A percentile compares a stretch with the other conserved stretches of the same genome.
Evolutionary conservation across 2,329 filamentous ascomycete species (phyloP).

Genomic region (Diaporthe batatas): DNA sequence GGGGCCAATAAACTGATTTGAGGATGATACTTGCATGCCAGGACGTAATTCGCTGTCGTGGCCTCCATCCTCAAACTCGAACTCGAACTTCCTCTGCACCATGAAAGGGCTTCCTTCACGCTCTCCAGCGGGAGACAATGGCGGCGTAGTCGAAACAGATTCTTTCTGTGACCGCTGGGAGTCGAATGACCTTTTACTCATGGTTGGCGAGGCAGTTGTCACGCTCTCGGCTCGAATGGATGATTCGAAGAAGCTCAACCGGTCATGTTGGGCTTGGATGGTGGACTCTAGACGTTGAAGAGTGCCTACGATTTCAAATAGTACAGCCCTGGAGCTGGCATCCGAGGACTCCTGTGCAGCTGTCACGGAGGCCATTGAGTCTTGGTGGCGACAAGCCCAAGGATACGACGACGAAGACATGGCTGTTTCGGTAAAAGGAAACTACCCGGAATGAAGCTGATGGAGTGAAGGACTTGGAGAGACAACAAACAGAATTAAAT

Average conservation of each 20-base stretch:
- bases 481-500: slow-evolving; percentile 15
- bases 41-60: neutral
- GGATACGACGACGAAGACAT: slow-evolving; percentile 5
- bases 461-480: slow-evolving; percentile 9
- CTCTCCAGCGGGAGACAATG: neutral
- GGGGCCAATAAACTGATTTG: neutral
- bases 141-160: slow-evolving; percentile 3
- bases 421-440: neutral
- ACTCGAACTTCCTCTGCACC: slow-evolving; percentile 15
- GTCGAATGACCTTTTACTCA: neutral
- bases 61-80: slow-evolving; percentile 7
- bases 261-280: slow-evolving; percentile 15
- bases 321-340: slow-evolving; percentile 9
- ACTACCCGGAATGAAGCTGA: neutral
- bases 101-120: slow-evolving; percentile 12
- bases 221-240: slow-evolving; percentile 16
- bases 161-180: slow-evolving; percentile 10
- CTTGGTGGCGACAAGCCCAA: neutral
- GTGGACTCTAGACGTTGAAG: slow-evolving; percentile 18
- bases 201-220: slow-evolving; percentile 12
- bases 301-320: slow-evolving; percentile 14
- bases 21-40: slow-evolving; percentile 7
- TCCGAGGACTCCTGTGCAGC: slow-evolving; percentile 8
- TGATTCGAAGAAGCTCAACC: slow-evolving; percentile 14
- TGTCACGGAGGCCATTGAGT: slow-evolving; percentile 9